These are phyloP conservation scores for Chytriomyces confervae DNA, from an alignment of 192 early-diverging fungal genomes.

Conservation along the genomic window DNA sequence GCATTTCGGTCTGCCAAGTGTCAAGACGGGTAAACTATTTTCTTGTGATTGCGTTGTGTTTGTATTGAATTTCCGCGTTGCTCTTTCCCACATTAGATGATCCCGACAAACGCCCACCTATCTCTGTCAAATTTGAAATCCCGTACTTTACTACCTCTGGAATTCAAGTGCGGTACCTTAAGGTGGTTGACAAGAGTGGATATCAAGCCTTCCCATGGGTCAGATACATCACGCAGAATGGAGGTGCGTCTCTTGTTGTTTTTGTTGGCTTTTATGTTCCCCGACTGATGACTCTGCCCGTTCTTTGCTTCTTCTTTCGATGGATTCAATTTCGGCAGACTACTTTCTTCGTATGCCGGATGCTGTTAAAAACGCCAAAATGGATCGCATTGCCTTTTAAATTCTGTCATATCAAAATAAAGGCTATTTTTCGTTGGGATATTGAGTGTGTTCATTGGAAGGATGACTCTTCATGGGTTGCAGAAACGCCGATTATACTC, in stretches of 20 bases:
- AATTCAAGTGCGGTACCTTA: constrained; percentile 94
- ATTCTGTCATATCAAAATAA: neutral
- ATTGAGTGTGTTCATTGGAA: no score
- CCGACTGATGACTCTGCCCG: neutral
- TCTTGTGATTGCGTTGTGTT: neutral
- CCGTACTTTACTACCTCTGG: constrained; percentile 85
- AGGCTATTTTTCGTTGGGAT: no score
- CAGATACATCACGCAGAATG: constrained; percentile 88
- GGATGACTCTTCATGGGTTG: no score
- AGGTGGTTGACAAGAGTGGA: constrained; percentile 94
- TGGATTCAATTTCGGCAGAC: constrained; percentile 53
- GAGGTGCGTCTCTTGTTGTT: constrained; percentile 34
- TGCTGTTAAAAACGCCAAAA: constrained; percentile 73
- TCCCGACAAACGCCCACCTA: constrained; percentile 88
- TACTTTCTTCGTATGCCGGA: constrained; percentile 95
- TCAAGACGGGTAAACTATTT: constrained; percentile 77
- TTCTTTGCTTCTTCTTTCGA: neutral
- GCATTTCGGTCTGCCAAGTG: constrained; percentile 48
- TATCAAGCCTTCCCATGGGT: constrained; percentile 99
- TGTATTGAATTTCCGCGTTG: constrained; percentile 72
- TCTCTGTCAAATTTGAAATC: constrained; percentile 89
- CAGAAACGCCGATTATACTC: no score
- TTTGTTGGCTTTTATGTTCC: neutral
- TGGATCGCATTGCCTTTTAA: constrained; percentile 36
- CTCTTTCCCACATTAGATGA: constrained; percentile 82